A percentile compares a stretch with the other conserved stretches of the same genome.
These are phyloP conservation scores for Plasmodium chabaudi DNA, from an alignment of 169 alveolate genomes.

Conservation along the genomic window DNA sequence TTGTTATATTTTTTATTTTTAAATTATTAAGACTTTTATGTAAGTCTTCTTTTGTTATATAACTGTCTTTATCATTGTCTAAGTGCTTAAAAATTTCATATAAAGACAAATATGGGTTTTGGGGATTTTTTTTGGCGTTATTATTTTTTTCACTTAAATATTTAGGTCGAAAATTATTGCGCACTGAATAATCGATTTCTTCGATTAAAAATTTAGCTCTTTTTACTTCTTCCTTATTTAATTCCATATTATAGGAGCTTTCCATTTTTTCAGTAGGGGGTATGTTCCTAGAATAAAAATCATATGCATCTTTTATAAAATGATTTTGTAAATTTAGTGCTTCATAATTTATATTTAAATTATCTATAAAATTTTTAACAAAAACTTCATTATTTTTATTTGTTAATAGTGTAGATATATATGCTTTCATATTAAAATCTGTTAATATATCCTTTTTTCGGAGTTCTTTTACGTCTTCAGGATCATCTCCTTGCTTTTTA, in stretches of 20 bases:
- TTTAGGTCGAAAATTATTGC: constrained; percentile 49
- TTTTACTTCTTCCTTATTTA: constrained; percentile 50
- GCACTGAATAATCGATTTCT: constrained; percentile 68
- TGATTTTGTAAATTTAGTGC: constrained; percentile 21
- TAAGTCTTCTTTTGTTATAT: constrained; percentile 72
- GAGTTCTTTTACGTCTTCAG: not conserved
- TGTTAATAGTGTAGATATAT: constrained; percentile 54
- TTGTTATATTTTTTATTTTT: constrained; percentile 47
- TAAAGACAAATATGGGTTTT: constrained; percentile 45
- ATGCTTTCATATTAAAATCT: constrained; percentile 62
- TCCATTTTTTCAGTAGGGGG: constrained; percentile 46
- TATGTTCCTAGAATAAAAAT: constrained; percentile 55
- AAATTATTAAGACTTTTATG: constrained; percentile 37
- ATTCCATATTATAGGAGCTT: constrained; percentile 15
- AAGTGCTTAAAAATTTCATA: constrained; percentile 68
- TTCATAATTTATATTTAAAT: constrained; percentile 44
- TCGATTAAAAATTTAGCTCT: constrained; percentile 71
- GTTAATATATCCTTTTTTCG: constrained; percentile 43
- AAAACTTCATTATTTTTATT: constrained; percentile 45
- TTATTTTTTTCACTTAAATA: constrained; percentile 20
- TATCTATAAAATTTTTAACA: constrained; percentile 44
- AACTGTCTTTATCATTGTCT: constrained; percentile 67
- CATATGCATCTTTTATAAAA: constrained; percentile 66
- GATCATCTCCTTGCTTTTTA: not conserved
- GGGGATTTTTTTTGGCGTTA: constrained; percentile 7